These are phyloP conservation scores for Aureobasidium pullulans DNA, from an alignment of 2,329 filamentous ascomycete genomes.

Conservation along the genomic window DNA sequence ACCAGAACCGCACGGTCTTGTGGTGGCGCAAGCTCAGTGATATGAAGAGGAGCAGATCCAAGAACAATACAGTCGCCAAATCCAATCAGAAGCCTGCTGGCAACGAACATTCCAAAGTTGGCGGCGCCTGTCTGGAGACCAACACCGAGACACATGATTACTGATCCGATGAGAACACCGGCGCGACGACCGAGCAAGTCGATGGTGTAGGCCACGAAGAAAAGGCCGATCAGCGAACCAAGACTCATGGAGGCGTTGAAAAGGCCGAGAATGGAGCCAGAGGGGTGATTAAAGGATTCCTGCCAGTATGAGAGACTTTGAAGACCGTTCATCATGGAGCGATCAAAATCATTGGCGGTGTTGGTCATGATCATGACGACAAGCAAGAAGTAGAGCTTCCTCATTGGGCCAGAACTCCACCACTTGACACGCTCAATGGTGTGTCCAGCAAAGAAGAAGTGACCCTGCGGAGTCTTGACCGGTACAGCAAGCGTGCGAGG, in stretches of 20 bases:
- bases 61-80: constrained; percentile 3
- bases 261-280: neutral
- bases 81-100: neutral
- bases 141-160: constrained; percentile 30
- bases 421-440: constrained; percentile 1
- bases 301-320: constrained; percentile 6
- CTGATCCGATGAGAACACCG: constrained; percentile 40
- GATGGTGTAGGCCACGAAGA: constrained; percentile 36
- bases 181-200: constrained; percentile 40
- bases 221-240: neutral
- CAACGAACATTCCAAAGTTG: constrained; percentile 8
- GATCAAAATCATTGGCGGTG: neutral
- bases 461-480: constrained; percentile 1
- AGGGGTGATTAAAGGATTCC: neutral
- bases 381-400: constrained; percentile 3
- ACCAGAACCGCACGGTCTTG: constrained; percentile 1
- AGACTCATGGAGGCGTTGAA: constrained; percentile 4
- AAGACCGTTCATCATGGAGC: constrained; percentile 11
- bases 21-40: neutral
- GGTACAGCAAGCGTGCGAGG: neutral
- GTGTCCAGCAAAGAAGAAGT: constrained; percentile 8
- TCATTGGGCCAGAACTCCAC: neutral
- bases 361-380: constrained; percentile 3
- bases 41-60: constrained; percentile 2
- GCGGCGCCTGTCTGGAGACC: constrained; percentile 1